Evolutionary conservation across 768 basidiomycete species (phyloP), one percentile per base, ranked within the genome.

Genomic region (Flagelloscypha sp.): DNA sequence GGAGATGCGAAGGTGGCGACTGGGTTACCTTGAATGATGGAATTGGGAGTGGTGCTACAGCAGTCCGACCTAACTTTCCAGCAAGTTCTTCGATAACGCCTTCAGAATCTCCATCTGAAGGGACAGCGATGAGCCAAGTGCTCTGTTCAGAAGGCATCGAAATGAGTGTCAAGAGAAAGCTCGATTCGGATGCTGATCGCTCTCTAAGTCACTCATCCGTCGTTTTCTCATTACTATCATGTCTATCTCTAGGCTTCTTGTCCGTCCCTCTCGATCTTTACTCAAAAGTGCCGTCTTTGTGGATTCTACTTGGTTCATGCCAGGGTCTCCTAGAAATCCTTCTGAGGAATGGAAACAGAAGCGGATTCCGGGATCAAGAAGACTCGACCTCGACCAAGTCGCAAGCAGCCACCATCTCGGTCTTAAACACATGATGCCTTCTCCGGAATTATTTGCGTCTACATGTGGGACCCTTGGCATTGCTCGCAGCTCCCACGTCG

Each of bases 271-370:
- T 39, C 37, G 43, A 15, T 32, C 42, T 39, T 28, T 37, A 32
- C 36, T 22, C 18, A 43, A 61, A 7, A 40, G 58, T 30, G 56
- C 76, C 21, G 56, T 61, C 7, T 56, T 82, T 45, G 64, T 81
- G 22, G 94, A 98, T 50, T 77, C 79, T 16, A 79, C 76, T 33
- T 97, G 93, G 94, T 82, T 86, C 56, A 95, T 97, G 94, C 94
- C 93, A 33, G 84, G 79, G 55, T 72, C 81, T 22, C 65, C 78
- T 2, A 74, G 92, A 37, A 76, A 75, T 33, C 68, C 84, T 2
- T 55, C 56, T n/a, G 56, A 72, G 20, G 92, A 94, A 57, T 93
- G 78, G 45, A 52, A 65, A 15, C 54, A 61, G 18, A 78, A 73
- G 43, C 71, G 80, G 22, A 72, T 95, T 22, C 84, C 83, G 4